A percentile compares a stretch with the other conserved stretches of the same genome.
phyloP scores from a whole-genome alignment of 116 monocot species.

The Trichopus zeylanicus region DNA sequence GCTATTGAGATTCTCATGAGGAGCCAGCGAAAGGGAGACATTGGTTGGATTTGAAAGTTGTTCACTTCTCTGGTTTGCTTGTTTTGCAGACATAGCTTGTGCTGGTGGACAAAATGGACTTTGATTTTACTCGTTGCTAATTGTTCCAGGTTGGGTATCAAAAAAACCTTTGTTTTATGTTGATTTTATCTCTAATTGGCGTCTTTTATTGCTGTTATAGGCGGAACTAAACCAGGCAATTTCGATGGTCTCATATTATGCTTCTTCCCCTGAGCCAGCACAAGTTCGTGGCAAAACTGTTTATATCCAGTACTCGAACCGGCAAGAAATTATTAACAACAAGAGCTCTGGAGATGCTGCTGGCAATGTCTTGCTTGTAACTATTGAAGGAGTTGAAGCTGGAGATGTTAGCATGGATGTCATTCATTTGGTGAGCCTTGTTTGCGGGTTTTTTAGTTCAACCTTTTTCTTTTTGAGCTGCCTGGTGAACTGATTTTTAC shows the following conservation, averaged over 20 bases:
- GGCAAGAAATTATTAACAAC: constrained; percentile 36
- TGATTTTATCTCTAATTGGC: too few relatives aligned
- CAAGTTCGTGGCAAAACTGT: constrained; percentile 37
- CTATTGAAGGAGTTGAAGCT: constrained; percentile 39
- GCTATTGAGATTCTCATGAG: too few relatives aligned
- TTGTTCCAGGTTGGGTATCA: too few relatives aligned
- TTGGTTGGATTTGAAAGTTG: too few relatives aligned
- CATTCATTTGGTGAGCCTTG: constrained; percentile 32
- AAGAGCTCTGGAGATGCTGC: constrained; percentile 25
- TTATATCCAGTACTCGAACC: constrained; percentile 37
- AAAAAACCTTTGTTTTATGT: too few relatives aligned
- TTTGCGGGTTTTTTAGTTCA: constrained; percentile 34
- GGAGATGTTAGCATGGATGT: constrained; percentile 41
- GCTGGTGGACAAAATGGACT: too few relatives aligned
- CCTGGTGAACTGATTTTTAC: too few relatives aligned
- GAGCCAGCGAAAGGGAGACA: too few relatives aligned
- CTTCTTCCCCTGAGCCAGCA: constrained; percentile 31
- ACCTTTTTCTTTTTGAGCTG: too few relatives aligned
- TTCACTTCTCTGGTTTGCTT: too few relatives aligned
- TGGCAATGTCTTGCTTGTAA: constrained; percentile 35
- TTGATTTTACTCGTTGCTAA: too few relatives aligned
- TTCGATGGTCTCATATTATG: constrained; percentile 25
- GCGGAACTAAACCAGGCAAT: constrained; percentile 31
- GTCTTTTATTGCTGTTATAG: background rate
- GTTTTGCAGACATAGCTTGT: too few relatives aligned